Base-by-base conservation (phyloP, 2,329 filamentous ascomycete species). In the Blastomyces percursus region DNA sequence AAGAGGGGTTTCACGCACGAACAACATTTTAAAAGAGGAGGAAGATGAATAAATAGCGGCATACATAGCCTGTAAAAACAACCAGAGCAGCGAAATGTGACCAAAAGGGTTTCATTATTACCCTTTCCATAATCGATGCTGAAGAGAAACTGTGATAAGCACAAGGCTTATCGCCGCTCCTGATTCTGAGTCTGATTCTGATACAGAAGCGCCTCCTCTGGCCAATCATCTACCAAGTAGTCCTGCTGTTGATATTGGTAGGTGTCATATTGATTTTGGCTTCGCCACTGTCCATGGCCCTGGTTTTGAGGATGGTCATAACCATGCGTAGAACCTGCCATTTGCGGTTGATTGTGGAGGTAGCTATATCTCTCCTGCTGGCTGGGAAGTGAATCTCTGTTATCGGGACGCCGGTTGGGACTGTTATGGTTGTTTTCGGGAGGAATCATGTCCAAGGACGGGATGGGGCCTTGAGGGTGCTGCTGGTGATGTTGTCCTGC, bases 161-260 rank as follows among this genome's bases (percentile, higher is more conserved):
- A 32, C n/a, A 16, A 38, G 35, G 19, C 19, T 62, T 50, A 59
- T 32, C 52, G 50, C 57, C n/a, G 27, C 21, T 44, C 35, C 19
- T 16, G 32, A 16, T 35, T 32, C 27, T 27, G n/a, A 9, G 35
- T 32, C 27, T 62, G 56, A 32, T 40, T 71, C 60, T 76, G 73
- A 65, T 77, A 77, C 62, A 76, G 72, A 30, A 77, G 67, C 32
- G 75, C 74, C 66, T 77, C 75, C 60, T 74, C 74, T 2, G 74
- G 72, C 75, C 75, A 78, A 48, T 77, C 74, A 38, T 71, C 68
- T n/a, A 67, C 62, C 1, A 61, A 66, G 40, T 71, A 71, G 40
- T 71, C 69, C 42, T 46, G 21, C 32, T 51, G 67, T 64, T 42
- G 62, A 55, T 9, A 61, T 42, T 54, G 65, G 32, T 48, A 65